phyloP scores from a whole-genome alignment of 768 basidiomycete genomes.

The Russula sp. region DNA sequence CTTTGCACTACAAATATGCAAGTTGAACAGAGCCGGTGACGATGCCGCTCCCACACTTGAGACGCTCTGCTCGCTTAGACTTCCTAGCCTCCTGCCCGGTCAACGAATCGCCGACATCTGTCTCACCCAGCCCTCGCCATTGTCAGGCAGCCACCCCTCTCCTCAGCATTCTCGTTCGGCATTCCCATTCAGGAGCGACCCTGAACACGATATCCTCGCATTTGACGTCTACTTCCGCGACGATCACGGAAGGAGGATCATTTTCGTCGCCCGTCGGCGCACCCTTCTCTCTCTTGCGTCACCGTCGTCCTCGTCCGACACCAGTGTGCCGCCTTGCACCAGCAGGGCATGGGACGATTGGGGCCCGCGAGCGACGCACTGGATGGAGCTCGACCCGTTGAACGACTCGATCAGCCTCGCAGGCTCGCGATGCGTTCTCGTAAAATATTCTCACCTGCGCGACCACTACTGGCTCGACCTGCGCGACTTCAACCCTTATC shows the following conservation, averaged over 20 bases:
- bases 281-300: conserved; percentile 5
- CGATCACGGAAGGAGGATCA: conserved; percentile 5
- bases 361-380: conserved; percentile 16
- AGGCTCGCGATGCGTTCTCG: conserved; percentile 13
- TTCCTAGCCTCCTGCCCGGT: neutral
- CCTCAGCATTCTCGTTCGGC: neutral
- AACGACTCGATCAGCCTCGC: conserved; percentile 14
- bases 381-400: conserved; percentile 13
- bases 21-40: neutral
- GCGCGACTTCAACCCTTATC: conserved; percentile 13
- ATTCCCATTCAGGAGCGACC: conserved; percentile 11
- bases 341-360: conserved; percentile 11
- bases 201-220: conserved; percentile 8
- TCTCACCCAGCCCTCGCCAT: conserved; percentile 2
- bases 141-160: neutral
- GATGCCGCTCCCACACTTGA: neutral
- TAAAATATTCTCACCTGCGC: conserved; percentile 13
- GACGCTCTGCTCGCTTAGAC: neutral
- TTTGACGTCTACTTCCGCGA: neutral
- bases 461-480: conserved; percentile 6
- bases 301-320: neutral
- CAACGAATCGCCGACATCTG: neutral
- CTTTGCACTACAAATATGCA: conserved; percentile 3
- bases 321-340: neutral
- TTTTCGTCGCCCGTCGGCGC: conserved; percentile 8